These are phyloP conservation scores for Candida fluviatilis DNA, from an alignment of 805 yeast genomes.

Conservation along the genomic window DNA sequence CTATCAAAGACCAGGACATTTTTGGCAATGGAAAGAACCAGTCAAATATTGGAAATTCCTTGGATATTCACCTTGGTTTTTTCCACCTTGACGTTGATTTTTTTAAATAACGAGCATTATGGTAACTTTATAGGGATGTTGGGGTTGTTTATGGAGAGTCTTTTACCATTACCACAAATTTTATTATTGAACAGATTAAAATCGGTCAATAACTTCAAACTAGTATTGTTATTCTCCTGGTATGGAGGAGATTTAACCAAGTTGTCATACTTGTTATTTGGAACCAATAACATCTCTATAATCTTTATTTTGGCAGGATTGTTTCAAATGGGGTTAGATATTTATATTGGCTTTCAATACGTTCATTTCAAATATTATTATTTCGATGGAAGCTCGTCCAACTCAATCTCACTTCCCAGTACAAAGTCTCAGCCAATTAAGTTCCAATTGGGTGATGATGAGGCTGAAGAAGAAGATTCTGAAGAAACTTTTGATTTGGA, in stretches of 20 bases:
- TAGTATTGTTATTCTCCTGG: conserved; percentile 77
- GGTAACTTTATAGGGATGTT: conserved; percentile 53
- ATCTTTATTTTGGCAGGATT: conserved; percentile 67
- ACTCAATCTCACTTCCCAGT: neutral
- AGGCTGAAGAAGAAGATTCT: neutral
- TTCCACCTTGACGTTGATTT: conserved; percentile 35
- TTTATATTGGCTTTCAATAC: conserved; percentile 69
- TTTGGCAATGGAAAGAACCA: conserved; percentile 85
- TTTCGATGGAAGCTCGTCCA: conserved; percentile 1
- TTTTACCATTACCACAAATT: conserved; percentile 74
- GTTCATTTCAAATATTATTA: conserved; percentile 49
- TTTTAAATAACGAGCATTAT: conserved; percentile 33
- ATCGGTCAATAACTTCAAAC: conserved; percentile 74
- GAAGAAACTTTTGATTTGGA: neutral
- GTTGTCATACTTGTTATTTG: conserved; percentile 67
- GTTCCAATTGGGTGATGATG: neutral
- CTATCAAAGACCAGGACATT: conserved; percentile 56
- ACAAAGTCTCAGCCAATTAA: neutral
- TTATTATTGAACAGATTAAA: conserved; percentile 61
- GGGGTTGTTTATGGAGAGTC: conserved; percentile 69
- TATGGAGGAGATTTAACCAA: conserved; percentile 83
- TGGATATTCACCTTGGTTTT: conserved; percentile 40
- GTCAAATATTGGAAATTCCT: conserved; percentile 61
- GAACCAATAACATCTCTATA: conserved; percentile 63
- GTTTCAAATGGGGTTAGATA: conserved; percentile 73